Base-by-base conservation (phyloP, 768 basidiomycete genomes). In the Sporobolomyces phaffii region DNA sequence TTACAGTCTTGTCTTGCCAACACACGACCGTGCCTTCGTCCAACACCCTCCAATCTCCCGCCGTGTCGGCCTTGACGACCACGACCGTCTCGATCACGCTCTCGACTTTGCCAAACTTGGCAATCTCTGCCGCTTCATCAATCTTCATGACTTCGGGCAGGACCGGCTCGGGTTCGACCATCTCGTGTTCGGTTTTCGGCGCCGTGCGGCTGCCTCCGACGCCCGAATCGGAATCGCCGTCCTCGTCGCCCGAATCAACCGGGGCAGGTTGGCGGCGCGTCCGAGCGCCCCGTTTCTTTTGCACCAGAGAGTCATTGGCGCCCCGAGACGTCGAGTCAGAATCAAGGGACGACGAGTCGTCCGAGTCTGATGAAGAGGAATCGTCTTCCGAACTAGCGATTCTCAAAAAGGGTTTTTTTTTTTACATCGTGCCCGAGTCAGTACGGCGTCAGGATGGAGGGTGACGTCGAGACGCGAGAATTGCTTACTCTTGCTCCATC, bases 21-120 rank as follows among this genome's bases (percentile, higher is more conserved):
- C 94, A 91, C 41, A 98, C 83, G 26, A 97, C 79, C 31, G 91
- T 93, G 34, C 93, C 94, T 49, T 85, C 86, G 77, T 97, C 93
- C 45, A 98, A 81, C 44, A 89, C 85, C 38, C 81, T 81, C 68
- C 85, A 83, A 57, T 83, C 84, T 3, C 82, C 81, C 54, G 81
- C 79, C 62, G 79, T 80, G 8, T 78, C 73, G 60, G 89, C 91
- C 67, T 81, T 84, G 50, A 94, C 81, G 60, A 92, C 87, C 53
- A 86, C 88, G 36, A 85, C 82, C 43, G 83, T 84, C 70, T 84
- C 85, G 44, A 91, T 79, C 60, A 91, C 82, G 67, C 82, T 87
- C 82, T 86, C 84, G 31, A 94, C 80, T 69, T 89, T 86, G 58
- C 91, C 91, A 4, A 90, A 85, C 74, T 81, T 83, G 74, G 89